Evolutionary conservation across 768 basidiomycete genomes (phyloP), one percentile per base, ranked within the genome.

Genomic region (Hortiboletus flavorubellus): DNA sequence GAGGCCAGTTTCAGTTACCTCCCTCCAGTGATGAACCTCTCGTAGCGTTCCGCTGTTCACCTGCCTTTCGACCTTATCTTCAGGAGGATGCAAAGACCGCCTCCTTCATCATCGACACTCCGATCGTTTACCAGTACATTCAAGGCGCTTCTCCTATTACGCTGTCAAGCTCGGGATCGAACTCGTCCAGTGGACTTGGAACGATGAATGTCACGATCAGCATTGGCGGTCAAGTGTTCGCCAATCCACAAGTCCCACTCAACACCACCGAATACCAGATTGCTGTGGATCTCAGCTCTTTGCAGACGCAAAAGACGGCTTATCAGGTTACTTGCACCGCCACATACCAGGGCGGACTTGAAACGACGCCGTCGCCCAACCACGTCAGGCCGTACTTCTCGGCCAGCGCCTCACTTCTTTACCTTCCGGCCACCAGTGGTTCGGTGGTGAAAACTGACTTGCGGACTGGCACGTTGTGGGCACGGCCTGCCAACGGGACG

Each of bases 381-480:
- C 26, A 26, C 8, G 4, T 53, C 3, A 3, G 51, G 18, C 73
- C 76, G 51, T 60, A 58, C 26, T 81, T 74, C 61, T 59, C 43
- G 2, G 47, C 72, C 14, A 63, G 62, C 10, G 41, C 72, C 0
- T 61, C 70, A 7, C 63, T 82, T 18, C 68, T 75, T 1, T 81
- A 78, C 61, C 66, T 84, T 34, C 75, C 73, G 4, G 45, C 64
- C 46, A 73, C 72, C 5, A 59, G 64, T 16, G 30, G 56, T 15
- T 67, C 77, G 4, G 75, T 79, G 23, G 79, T 79, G 1, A 81
- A 81, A 64, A 73, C 78, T 11, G 81, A 82, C 55, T 50, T 74
- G 58, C 70, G 76, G 29, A 78, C 77, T 1, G 80, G 79, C 2
- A 71, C 73, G 9, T 58, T 80, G 42, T 69, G 79, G 62, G 71